phyloP scores from a whole-genome alignment of 2,329 filamentous ascomycete species.

The Corniculantispora saksenae region DNA sequence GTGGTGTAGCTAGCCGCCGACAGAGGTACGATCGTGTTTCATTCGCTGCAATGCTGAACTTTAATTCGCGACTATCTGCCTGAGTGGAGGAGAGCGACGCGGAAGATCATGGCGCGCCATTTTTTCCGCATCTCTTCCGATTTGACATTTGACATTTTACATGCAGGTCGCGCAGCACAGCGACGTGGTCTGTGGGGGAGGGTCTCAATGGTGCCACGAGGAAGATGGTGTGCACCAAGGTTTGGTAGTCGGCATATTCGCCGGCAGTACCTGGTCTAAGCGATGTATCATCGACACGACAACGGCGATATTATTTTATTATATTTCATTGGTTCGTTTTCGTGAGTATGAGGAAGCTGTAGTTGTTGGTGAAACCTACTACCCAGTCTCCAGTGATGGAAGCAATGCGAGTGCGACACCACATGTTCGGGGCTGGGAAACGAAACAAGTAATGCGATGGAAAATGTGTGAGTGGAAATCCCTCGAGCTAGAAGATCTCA shows the following conservation, averaged over 20 bases:
- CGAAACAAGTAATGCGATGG: conserved; percentile 2
- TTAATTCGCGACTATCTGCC: not conserved
- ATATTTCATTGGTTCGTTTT: too few species aligned
- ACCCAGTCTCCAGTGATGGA: not conserved
- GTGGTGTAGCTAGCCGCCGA: not conserved
- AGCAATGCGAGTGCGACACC: conserved; percentile 4
- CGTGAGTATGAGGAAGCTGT: not conserved
- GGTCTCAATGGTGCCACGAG: not conserved
- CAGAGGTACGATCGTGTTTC: not conserved
- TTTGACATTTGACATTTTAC: not conserved
- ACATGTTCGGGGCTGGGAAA: not conserved
- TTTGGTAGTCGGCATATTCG: not conserved
- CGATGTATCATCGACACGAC: not conserved
- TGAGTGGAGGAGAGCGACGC: not conserved
- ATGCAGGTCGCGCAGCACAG: not conserved
- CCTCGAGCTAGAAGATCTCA: not conserved
- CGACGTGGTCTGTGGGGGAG: not conserved
- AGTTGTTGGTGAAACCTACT: not conserved
- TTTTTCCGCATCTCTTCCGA: not conserved
- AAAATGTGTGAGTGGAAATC: not conserved
- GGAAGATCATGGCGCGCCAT: not conserved
- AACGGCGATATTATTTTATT: too few species aligned
- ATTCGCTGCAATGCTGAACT: not conserved
- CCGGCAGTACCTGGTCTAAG: not conserved
- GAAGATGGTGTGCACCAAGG: not conserved